Percentiles rank a stretch among this genome's conserved stretches.
phyloP scores from a whole-genome alignment of 148 eudicot species.

The Vaccinium corymbosum region DNA sequence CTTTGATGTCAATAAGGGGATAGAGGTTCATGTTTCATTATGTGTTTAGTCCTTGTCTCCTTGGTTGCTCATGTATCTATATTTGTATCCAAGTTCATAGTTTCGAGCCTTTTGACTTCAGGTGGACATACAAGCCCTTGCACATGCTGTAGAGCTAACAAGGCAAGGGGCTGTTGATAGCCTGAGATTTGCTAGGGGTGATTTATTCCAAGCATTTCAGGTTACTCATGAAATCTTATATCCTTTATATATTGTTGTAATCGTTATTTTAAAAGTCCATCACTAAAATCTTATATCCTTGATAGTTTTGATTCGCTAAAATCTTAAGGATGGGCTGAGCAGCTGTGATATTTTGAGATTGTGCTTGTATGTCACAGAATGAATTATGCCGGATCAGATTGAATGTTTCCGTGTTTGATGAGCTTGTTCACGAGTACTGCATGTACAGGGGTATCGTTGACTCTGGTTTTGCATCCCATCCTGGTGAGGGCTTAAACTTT shows the following conservation, averaged over 20 bases:
- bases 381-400: conserved; percentile 82
- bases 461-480: conserved; percentile 29
- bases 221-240: conserved; percentile 25
- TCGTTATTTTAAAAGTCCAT: not conserved
- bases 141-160: conserved; percentile 95
- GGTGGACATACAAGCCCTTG: conserved; percentile 97
- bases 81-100: not conserved
- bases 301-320: too few species aligned
- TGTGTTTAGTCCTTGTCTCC: not conserved
- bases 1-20: not conserved
- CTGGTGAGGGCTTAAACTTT: conserved; percentile 31
- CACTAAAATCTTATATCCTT: too few species aligned
- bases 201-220: conserved; percentile 83
- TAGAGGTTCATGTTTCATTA: not conserved
- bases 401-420: conserved; percentile 68
- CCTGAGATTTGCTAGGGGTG: conserved; percentile 84
- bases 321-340: not conserved
- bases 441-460: conserved; percentile 86
- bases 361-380: conserved; percentile 49
- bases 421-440: conserved; percentile 86
- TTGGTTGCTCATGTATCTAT: not conserved
- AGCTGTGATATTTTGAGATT: not conserved
- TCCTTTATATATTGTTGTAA: not conserved
- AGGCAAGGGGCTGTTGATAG: conserved; percentile 94
- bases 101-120: conserved; percentile 24